phyloP scores from a whole-genome alignment of 2,329 filamentous ascomycete species.

The Fusarium nisikadoi region DNA sequence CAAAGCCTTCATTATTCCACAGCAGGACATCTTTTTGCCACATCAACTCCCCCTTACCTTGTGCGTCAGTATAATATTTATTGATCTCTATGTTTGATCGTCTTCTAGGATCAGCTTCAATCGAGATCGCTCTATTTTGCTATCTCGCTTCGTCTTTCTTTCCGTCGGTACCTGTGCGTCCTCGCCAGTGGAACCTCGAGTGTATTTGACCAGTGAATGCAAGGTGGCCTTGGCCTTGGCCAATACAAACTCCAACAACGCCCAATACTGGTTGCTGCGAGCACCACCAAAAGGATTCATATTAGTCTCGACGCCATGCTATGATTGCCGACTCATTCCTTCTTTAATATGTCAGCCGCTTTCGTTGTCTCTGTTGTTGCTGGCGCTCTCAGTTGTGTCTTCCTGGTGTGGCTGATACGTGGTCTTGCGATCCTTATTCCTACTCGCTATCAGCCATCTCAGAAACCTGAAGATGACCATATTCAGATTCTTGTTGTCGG shows the following conservation, averaged over 20 bases:
- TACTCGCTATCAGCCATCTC: constrained; percentile 50
- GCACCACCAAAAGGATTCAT: constrained; percentile 10
- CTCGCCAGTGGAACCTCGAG: constrained; percentile 29
- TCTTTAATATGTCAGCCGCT: constrained; percentile 35
- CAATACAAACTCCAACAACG: constrained; percentile 8
- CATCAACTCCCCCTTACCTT: background rate
- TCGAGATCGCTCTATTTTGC: constrained; percentile 18
- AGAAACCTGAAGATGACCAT: constrained; percentile 53
- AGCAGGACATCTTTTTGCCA: background rate
- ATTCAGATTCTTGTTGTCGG: constrained; percentile 91
- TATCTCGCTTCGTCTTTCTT: constrained; percentile 12
- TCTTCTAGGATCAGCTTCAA: constrained; percentile 21
- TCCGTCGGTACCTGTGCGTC: constrained; percentile 7
- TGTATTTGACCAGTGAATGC: constrained; percentile 12
- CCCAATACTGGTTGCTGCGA: background rate
- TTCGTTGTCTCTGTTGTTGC: constrained; percentile 51
- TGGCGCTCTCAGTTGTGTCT: constrained; percentile 49
- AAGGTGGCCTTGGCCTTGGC: constrained; percentile 35
- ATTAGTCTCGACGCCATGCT: constrained; percentile 20
- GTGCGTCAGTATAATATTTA: background rate
- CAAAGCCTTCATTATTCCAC: constrained; percentile 6
- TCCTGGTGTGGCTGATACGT: constrained; percentile 42
- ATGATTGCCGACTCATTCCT: constrained; percentile 13
- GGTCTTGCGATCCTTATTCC: constrained; percentile 46
- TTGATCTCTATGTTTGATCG: constrained; percentile 24